phyloP scores from a whole-genome alignment of 1,284 basidiomycete genomes.

The Malassezia japonica region DNA sequence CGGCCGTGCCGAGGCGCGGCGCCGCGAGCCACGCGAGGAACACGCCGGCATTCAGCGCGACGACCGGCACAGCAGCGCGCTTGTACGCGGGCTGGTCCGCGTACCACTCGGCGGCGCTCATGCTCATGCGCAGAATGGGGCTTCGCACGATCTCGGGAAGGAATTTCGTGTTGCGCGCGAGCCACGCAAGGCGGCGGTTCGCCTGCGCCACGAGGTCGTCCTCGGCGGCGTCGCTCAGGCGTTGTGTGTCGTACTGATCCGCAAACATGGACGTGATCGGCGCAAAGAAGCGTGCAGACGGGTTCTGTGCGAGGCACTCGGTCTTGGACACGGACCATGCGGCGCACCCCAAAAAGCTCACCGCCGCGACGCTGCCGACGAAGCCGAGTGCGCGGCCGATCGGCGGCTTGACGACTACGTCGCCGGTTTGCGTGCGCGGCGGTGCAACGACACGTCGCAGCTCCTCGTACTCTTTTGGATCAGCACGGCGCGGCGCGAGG shows the following conservation, averaged over 20 bases:
- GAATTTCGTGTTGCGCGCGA: neutral
- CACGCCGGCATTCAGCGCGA: slow-evolving; percentile 26
- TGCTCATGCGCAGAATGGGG: slow-evolving; percentile 8
- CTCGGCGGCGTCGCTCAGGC: neutral
- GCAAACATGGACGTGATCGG: neutral
- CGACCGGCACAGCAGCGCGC: slow-evolving; percentile 25
- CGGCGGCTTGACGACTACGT: neutral
- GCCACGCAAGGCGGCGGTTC: neutral
- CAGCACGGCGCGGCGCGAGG: neutral
- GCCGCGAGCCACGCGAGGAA: slow-evolving; percentile 24
- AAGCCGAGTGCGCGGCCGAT: neutral
- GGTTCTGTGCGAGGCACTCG: neutral
- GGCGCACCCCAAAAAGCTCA: neutral
- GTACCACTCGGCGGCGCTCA: slow-evolving; percentile 21
- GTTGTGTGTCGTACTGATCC: neutral
- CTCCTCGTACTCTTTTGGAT: no score
- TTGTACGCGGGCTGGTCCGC: slow-evolving; percentile 22
- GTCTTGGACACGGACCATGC: neutral
- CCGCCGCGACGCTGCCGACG: neutral
- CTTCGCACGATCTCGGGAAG: neutral
- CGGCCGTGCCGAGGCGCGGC: slow-evolving; percentile 1
- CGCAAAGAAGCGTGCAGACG: neutral
- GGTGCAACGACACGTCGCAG: neutral
- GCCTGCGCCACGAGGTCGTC: neutral
- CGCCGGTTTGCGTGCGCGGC: neutral